Base-by-base conservation (phyloP, 2,329 filamentous ascomycete species). In the Myriosclerotinia scirpicola region DNA sequence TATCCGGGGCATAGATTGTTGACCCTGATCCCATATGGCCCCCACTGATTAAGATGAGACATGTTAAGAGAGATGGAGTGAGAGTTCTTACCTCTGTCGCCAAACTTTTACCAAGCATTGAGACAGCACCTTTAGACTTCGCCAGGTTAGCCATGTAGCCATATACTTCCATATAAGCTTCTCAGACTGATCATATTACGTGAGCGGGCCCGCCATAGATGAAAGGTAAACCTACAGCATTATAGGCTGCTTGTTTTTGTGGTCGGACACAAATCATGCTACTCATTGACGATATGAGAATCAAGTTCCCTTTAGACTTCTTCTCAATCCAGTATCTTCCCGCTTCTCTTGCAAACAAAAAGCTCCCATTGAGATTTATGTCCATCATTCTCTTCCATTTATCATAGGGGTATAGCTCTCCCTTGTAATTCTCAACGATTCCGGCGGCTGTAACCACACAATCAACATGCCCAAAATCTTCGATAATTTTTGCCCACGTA, bases 1-100 rank as follows among this genome's bases (percentile, higher is more conserved):
- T 83, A 82, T 71, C 87, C 87, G 0, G 87, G 87, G 55, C 85
- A 88, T 55, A 90, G 80, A 1, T 85, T 88, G 75, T 90, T 90
- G 68, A 90, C 83, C 11, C 87, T 81, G 65, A 90, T 89, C 36
- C 83, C 84, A 74, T 86, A 79, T 22, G 80, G 77, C 26, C 85
- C 86, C 86, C 86, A 88, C 78, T 88, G 50, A 44, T 53, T 7
- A 14, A 44, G 44, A 14, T 69, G 5, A 66, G 61, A 55, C 22
- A 42, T 30, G 50, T 42, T 54, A 30, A 1, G 48, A 34, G 5
- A 14, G 22, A 14, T 36, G n/a, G 26, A 40, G 36, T 20, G 14
- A 4, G 48, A 30, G 8, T 55, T 34, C 67, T 59, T 70, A 70
- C 72, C 67, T 73, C 86, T 26, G 83, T 79, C 7, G 86, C 86